Percentiles rank a stretch among this genome's conserved stretches.
phyloP scores from a whole-genome alignment of 2,329 filamentous ascomycete species.

The Chaetomiaceae sp. region DNA sequence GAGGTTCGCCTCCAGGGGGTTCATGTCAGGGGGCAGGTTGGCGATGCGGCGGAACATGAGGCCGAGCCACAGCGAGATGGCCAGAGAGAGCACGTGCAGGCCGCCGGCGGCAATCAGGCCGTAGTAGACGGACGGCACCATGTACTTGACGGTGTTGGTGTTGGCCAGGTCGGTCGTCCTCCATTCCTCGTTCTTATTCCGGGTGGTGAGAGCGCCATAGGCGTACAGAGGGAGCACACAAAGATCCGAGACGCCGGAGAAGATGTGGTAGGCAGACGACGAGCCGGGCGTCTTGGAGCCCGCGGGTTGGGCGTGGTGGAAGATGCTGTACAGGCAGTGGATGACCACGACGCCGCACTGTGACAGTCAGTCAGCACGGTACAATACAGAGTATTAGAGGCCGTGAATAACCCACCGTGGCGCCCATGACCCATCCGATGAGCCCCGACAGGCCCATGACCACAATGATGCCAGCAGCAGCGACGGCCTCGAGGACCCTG shows the following conservation, averaged over 20 bases:
- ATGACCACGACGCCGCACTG: slow-evolving; percentile 72
- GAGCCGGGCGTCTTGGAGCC: slow-evolving; percentile 70
- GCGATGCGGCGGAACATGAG: slow-evolving; percentile 78
- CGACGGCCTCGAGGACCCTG: slow-evolving; percentile 62
- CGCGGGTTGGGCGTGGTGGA: slow-evolving; percentile 69
- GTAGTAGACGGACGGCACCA: slow-evolving; percentile 66
- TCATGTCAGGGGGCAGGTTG: slow-evolving; percentile 85
- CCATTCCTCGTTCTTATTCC: slow-evolving; percentile 55
- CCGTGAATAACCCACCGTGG: slow-evolving; percentile 57
- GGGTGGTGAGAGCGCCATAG: slow-evolving; percentile 47
- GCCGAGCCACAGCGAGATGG: slow-evolving; percentile 69
- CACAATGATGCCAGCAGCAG: slow-evolving; percentile 69
- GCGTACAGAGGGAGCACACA: slow-evolving; percentile 51
- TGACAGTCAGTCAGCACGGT: slow-evolving; percentile 22
- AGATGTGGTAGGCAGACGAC: slow-evolving; percentile 84
- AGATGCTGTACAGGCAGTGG: slow-evolving; percentile 72
- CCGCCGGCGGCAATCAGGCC: slow-evolving; percentile 58
- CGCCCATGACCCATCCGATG: slow-evolving; percentile 70
- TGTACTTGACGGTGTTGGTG: slow-evolving; percentile 46
- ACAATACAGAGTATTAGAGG: neutral
- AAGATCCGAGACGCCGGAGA: slow-evolving; percentile 69
- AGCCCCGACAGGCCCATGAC: slow-evolving; percentile 62
- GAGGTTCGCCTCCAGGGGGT: slow-evolving; percentile 81
- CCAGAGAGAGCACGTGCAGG: slow-evolving; percentile 66
- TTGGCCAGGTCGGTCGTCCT: slow-evolving; percentile 60